Conservation (phyloP, 2,329 filamentous ascomycete genomes). For the Cercospora janseana region DNA sequence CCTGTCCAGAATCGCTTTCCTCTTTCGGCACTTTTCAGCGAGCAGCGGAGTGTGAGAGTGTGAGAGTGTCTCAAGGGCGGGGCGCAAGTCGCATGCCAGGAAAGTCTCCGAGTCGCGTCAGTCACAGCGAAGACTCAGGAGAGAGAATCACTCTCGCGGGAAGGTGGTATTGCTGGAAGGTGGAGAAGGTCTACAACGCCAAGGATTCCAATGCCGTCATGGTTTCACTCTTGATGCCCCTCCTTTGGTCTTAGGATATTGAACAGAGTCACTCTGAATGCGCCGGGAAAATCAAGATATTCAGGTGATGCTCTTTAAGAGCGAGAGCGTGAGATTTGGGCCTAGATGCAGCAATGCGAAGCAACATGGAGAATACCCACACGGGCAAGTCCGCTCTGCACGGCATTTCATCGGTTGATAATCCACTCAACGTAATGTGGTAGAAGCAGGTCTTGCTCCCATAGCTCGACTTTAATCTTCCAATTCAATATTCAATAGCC, state of each 20-base stretch:
- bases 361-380: not conserved
- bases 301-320: too few relatives aligned
- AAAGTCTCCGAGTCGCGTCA: too few relatives aligned
- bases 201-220: too few relatives aligned
- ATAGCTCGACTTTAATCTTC: not conserved
- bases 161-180: too few relatives aligned
- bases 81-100: not conserved
- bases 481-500: not conserved
- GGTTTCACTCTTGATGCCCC: too few relatives aligned
- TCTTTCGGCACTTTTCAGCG: not conserved
- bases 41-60: constrained; percentile 7
- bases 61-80: not conserved
- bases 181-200: too few relatives aligned
- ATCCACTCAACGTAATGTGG: constrained; percentile 8
- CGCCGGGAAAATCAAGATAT: too few relatives aligned
- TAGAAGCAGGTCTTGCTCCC: too few relatives aligned
- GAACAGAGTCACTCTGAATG: not conserved
- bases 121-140: too few relatives aligned
- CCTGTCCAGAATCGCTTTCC: not conserved
- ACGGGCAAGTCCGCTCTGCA: constrained; percentile 7
- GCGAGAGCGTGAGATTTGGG: too few relatives aligned
- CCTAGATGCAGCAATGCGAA: too few relatives aligned
- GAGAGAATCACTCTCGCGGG: not conserved
- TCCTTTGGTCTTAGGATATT: too few relatives aligned
- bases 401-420: constrained; percentile 7